A percentile compares a stretch with the other conserved stretches of the same genome.
phyloP scores from a whole-genome alignment of 108 stramenopile species.

The Nitzschia sp. region DNA sequence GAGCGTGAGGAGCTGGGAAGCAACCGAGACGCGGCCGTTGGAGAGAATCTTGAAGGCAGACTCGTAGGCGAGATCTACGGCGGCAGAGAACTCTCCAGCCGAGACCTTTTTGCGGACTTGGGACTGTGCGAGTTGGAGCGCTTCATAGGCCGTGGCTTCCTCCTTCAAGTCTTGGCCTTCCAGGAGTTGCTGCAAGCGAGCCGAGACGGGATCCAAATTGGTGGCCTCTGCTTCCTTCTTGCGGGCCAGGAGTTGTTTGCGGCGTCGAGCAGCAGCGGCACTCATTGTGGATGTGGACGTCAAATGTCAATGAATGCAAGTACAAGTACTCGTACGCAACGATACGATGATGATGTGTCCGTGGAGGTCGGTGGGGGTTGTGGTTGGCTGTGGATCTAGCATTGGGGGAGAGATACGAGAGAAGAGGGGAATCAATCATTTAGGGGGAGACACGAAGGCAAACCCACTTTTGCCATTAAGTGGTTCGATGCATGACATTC shows the following conservation, averaged over 20 bases:
- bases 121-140: slow-evolving; percentile 81
- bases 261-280: slow-evolving; percentile 85
- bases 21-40: slow-evolving; percentile 66
- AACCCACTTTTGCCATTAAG: no score
- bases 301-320: no score
- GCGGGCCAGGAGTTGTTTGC: slow-evolving; percentile 68
- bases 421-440: no score
- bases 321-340: no score
- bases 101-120: slow-evolving; percentile 72
- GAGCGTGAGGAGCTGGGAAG: slow-evolving; percentile 65
- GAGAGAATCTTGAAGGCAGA: slow-evolving; percentile 49
- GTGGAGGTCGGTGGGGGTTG: no score
- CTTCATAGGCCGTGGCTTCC: slow-evolving; percentile 84
- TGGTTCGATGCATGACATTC: no score
- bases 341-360: no score
- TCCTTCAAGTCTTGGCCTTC: slow-evolving; percentile 41
- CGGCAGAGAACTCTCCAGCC: slow-evolving; percentile 53
- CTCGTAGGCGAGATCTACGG: slow-evolving; percentile 56
- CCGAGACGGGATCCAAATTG: slow-evolving; percentile 54
- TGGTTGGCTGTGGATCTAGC: no score
- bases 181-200: slow-evolving; percentile 59
- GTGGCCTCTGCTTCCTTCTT: slow-evolving; percentile 42
- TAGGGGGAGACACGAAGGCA: no score
- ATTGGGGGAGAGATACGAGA: no score
- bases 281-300: no score